Evolutionary conservation across 2,329 filamentous ascomycete species (phyloP).

Genomic region (Pestalotiopsis sp.): DNA sequence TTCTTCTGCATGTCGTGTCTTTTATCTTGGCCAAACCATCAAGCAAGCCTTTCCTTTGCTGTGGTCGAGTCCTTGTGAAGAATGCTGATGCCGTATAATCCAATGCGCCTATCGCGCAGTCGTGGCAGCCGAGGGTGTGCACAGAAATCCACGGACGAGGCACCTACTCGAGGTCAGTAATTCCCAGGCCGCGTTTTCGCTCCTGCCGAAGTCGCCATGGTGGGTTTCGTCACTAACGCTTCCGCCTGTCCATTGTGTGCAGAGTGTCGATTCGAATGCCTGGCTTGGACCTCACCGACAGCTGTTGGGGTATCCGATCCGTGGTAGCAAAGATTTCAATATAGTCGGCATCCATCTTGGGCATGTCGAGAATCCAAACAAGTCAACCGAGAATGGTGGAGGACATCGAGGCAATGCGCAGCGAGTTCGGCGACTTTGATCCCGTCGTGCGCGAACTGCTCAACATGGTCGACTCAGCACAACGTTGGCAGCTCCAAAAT

Average conservation of each 20-base stretch:
- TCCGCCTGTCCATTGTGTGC: not conserved
- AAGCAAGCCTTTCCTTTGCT: too few relatives aligned
- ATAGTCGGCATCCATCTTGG: not conserved
- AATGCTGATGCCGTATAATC: not conserved
- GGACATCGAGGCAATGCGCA: not conserved
- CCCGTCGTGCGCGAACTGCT: not conserved
- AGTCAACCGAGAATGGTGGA: slow-evolving; percentile 5
- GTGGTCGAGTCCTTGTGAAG: too few relatives aligned
- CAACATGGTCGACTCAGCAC: not conserved
- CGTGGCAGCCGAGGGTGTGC: not conserved
- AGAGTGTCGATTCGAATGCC: not conserved
- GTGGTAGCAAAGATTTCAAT: not conserved
- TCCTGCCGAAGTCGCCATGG: not conserved
- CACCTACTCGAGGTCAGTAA: not conserved
- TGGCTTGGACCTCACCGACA: not conserved
- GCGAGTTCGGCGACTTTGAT: not conserved
- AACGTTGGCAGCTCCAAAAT: slow-evolving; percentile 1
- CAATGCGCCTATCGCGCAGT: slow-evolving; percentile 2
- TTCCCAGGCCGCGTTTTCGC: not conserved
- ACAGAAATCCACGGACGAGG: not conserved
- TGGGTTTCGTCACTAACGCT: not conserved
- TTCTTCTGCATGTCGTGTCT: not conserved
- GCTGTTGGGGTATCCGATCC: not conserved
- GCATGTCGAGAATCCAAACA: not conserved
- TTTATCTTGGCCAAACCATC: not conserved